A percentile compares a stretch with the other conserved stretches of the same genome.
These are phyloP conservation scores for Plantago elongata DNA, from an alignment of 257 asterid species.

Conservation along the genomic window DNA sequence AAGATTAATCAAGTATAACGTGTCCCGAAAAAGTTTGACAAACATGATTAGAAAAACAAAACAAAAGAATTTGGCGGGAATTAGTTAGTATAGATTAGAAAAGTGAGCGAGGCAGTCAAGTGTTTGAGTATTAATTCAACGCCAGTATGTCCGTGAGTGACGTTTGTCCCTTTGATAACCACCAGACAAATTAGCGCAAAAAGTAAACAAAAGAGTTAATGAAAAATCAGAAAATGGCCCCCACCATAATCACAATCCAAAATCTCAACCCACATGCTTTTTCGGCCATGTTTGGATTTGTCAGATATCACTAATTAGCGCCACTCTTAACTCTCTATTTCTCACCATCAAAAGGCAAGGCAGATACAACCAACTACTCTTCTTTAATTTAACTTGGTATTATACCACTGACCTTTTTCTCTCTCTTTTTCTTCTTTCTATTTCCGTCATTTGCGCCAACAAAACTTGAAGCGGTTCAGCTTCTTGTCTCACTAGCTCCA, in stretches of 20 bases:
- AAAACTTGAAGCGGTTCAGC: no score
- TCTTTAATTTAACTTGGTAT: no score
- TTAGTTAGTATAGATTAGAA: slow-evolving; percentile 28
- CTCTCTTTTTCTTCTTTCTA: no score
- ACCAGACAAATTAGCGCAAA: slow-evolving; percentile 11
- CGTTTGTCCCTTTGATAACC: slow-evolving; percentile 32
- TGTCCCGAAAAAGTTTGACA: no score
- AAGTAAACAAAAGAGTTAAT: background rate
- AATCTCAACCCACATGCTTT: background rate
- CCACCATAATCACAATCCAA: background rate
- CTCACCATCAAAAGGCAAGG: slow-evolving; percentile 39
- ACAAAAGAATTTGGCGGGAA: slow-evolving; percentile 24
- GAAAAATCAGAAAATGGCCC: no score
- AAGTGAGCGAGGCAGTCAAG: no score
- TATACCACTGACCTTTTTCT: no score
- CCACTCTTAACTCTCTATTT: slow-evolving; percentile 25
- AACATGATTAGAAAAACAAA: background rate
- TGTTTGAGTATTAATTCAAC: slow-evolving; percentile 39
- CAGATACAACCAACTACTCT: no score
- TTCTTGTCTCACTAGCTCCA: no score
- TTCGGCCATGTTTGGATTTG: background rate
- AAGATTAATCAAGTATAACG: no score
- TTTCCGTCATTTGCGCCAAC: slow-evolving; percentile 42
- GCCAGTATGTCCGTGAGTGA: slow-evolving; percentile 82
- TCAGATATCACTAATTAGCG: slow-evolving; percentile 35